A percentile compares a stretch with the other conserved stretches of the same genome.
These are phyloP conservation scores for Hypoxylon sp. DNA, from an alignment of 2,329 filamentous ascomycete genomes.

Conservation along the genomic window DNA sequence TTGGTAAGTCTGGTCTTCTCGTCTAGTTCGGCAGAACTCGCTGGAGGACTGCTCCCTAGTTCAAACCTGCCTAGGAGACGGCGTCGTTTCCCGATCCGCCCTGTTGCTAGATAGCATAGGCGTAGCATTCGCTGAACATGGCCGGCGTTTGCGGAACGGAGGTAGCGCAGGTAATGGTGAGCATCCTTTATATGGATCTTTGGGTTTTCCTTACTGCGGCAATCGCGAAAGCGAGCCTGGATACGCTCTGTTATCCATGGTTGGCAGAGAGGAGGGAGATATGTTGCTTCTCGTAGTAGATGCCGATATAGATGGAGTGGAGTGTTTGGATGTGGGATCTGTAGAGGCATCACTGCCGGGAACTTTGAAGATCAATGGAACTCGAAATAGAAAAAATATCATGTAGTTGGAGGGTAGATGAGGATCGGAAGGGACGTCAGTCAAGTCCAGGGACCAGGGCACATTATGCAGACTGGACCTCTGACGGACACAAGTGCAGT, in stretches of 20 bases:
- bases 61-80: conserved; percentile 61
- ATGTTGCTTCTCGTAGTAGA: conserved; percentile 72
- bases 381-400: neutral
- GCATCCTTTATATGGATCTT: conserved; percentile 59
- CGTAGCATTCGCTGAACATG: conserved; percentile 62
- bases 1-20: conserved; percentile 21
- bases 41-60: conserved; percentile 58
- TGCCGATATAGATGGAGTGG: conserved; percentile 69
- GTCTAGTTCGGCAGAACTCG: conserved; percentile 60
- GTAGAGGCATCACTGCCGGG: conserved; percentile 52
- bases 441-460: too few species aligned
- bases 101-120: conserved; percentile 67
- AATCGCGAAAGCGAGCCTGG: conserved; percentile 62
- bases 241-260: conserved; percentile 62
- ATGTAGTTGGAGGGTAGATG: neutral
- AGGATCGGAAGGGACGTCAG: neutral
- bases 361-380: neutral
- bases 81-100: conserved; percentile 66
- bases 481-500: too few species aligned
- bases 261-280: conserved; percentile 69
- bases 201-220: conserved; percentile 50
- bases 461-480: too few species aligned
- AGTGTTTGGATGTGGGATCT: conserved; percentile 54
- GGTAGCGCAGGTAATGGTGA: conserved; percentile 60
- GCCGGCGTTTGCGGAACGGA: conserved; percentile 69